Percentiles rank a stretch among this genome's conserved stretches.
Evolutionary conservation across 352 stramenopile genomes (phyloP).

Genomic region (Globisporangium parvum): DNA sequence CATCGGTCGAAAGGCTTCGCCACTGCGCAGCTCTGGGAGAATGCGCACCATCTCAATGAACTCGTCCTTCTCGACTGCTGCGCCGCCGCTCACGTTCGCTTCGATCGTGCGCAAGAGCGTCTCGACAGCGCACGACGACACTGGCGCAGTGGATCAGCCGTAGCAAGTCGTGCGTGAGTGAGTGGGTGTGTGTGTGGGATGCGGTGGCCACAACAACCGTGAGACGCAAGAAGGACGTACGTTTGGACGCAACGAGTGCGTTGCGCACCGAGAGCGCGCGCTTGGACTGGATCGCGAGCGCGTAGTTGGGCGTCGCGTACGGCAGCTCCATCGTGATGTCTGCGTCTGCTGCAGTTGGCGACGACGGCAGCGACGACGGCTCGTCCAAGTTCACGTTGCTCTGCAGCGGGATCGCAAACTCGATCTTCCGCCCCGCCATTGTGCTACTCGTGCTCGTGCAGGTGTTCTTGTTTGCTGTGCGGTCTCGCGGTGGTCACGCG

Average conservation of each 20-base stretch:
- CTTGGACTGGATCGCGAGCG: constrained; percentile 66
- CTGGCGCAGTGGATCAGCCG: constrained; percentile 6
- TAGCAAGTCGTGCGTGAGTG: not conserved
- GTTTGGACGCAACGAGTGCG: constrained; percentile 57
- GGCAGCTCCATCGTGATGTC: constrained; percentile 51
- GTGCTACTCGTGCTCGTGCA: not conserved
- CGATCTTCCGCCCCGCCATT: constrained; percentile 14
- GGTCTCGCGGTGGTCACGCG: not conserved
- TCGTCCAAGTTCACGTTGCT: constrained; percentile 46
- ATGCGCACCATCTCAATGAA: constrained; percentile 55
- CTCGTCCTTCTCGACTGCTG: constrained; percentile 36
- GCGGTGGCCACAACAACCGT: not conserved
- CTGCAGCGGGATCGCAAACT: constrained; percentile 35
- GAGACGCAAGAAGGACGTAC: constrained; percentile 12
- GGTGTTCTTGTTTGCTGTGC: not conserved
- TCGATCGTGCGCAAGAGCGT: constrained; percentile 30
- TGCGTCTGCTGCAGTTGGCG: constrained; percentile 29
- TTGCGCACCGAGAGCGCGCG: constrained; percentile 62
- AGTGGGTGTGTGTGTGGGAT: not conserved
- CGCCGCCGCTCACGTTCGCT: constrained; percentile 18
- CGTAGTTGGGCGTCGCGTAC: constrained; percentile 47
- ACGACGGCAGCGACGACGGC: constrained; percentile 49
- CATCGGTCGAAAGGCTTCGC: constrained; percentile 56
- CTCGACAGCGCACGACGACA: constrained; percentile 38
- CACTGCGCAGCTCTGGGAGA: constrained; percentile 43